Percentiles rank a stretch among this genome's conserved stretches.
phyloP scores from a whole-genome alignment of 257 asterid genomes.

The Coffea eugenioides region DNA sequence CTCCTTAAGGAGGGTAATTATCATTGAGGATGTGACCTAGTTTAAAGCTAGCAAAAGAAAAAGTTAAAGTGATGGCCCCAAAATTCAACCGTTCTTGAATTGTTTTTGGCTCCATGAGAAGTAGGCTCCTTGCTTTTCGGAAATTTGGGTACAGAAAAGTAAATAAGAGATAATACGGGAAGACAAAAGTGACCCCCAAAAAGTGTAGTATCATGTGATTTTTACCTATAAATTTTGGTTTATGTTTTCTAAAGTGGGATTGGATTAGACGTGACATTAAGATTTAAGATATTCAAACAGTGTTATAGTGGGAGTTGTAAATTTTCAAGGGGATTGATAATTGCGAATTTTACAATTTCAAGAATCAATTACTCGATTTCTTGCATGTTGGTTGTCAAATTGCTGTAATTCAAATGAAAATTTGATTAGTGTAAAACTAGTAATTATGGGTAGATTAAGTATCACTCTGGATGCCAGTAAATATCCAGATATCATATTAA shows the following conservation, averaged over 20 bases:
- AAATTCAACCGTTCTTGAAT: background rate
- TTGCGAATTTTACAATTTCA: background rate
- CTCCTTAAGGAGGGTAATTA: background rate
- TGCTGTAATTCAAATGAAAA: background rate
- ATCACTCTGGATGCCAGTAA: background rate
- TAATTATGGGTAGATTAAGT: background rate
- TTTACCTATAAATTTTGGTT: background rate
- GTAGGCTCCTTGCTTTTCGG: background rate
- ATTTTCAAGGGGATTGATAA: background rate
- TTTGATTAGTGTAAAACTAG: background rate
- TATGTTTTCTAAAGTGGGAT: background rate
- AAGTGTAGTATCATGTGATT: background rate
- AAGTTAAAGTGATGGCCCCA: conserved; percentile 11
- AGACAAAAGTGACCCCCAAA: background rate
- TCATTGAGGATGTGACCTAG: background rate
- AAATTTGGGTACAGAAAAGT: background rate
- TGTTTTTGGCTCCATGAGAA: background rate
- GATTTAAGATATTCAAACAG: background rate
- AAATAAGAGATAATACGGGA: background rate
- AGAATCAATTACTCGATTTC: background rate
- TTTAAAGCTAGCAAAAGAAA: background rate
- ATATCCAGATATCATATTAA: background rate
- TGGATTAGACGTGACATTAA: background rate
- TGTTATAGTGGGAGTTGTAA: background rate
- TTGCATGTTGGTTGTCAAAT: background rate